These are phyloP conservation scores for Lasiosphaeriaceae sp. DNA, from an alignment of 495 filamentous ascomycete species.

Conservation along the genomic window DNA sequence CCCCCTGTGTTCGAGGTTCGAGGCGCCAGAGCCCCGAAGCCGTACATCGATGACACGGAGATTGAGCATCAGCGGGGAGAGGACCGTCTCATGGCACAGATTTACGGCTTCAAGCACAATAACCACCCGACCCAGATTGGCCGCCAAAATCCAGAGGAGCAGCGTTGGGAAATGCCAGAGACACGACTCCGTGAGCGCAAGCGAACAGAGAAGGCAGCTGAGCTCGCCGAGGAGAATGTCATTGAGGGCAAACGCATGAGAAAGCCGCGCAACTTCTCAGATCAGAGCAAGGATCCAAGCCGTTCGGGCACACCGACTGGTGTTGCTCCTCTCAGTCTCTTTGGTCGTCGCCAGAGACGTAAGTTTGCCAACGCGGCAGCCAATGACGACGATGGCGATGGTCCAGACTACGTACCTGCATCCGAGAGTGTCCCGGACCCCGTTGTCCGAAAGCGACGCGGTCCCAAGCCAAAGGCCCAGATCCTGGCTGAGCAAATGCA, in stretches of 20 bases:
- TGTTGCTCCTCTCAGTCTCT: constrained; percentile 4
- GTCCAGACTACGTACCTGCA: neutral
- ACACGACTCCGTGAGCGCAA: constrained; percentile 43
- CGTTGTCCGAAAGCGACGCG: constrained; percentile 15
- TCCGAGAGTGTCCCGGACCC: constrained; percentile 6
- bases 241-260: constrained; percentile 40
- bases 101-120: constrained; percentile 46
- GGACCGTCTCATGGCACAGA: constrained; percentile 41
- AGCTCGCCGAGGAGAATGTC: constrained; percentile 38
- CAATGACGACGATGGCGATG: constrained; percentile 11
- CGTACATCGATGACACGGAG: constrained; percentile 25
- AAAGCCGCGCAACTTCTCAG: constrained; percentile 38
- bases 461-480: neutral
- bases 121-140: constrained; percentile 34
- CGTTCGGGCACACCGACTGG: constrained; percentile 35
- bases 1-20: constrained; percentile 34
- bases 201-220: constrained; percentile 44
- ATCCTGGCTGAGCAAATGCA: constrained; percentile 4
- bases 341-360: constrained; percentile 30
- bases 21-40: constrained; percentile 36
- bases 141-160: constrained; percentile 42
- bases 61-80: constrained; percentile 35
- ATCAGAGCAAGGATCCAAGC: constrained; percentile 39
- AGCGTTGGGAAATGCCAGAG: constrained; percentile 42
- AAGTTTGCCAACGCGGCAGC: constrained; percentile 11